Evolutionary conservation across 108 stramenopile species (phyloP).

Genomic region (Fragilaria crotonensis): DNA sequence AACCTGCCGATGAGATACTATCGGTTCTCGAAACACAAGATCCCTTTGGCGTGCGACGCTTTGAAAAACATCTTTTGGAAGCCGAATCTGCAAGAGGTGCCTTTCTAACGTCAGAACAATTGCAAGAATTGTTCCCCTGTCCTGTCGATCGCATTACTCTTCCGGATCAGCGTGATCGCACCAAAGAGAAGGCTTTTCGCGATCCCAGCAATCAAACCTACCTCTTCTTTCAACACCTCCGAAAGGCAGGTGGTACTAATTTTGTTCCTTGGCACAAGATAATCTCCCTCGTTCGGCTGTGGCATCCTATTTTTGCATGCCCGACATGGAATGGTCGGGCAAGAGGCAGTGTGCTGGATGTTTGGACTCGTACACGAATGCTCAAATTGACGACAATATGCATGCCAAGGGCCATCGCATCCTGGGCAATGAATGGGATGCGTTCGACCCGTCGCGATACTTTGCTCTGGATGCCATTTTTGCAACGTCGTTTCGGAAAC

Average conservation of each 20-base stretch:
- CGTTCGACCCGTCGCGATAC: constrained; percentile 46
- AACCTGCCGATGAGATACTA: constrained; percentile 38
- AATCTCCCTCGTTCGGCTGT: constrained; percentile 48
- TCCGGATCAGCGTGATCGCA: constrained; percentile 52
- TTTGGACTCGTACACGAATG: constrained; percentile 42
- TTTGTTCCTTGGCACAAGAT: constrained; percentile 63
- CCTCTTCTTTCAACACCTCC: constrained; percentile 73
- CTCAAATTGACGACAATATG: constrained; percentile 50
- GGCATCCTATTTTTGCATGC: constrained; percentile 71
- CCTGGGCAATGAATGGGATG: constrained; percentile 78
- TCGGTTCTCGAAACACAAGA: constrained; percentile 36
- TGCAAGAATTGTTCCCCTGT: constrained; percentile 66
- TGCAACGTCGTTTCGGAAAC: constrained; percentile 73
- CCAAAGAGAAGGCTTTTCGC: constrained; percentile 48
- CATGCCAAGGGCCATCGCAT: constrained; percentile 34
- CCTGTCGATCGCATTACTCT: constrained; percentile 63
- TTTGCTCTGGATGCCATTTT: constrained; percentile 72
- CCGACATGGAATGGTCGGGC: constrained; percentile 45
- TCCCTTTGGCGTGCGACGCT: constrained; percentile 62
- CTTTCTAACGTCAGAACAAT: constrained; percentile 30
- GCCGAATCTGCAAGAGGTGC: constrained; percentile 35
- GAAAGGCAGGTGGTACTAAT: constrained; percentile 78
- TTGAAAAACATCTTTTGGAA: constrained; percentile 44
- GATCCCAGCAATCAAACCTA: constrained; percentile 1
- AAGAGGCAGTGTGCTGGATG: constrained; percentile 56